These are phyloP conservation scores for Nicotiana tabacum DNA, from an alignment of 257 asterid species.

Conservation along the genomic window DNA sequence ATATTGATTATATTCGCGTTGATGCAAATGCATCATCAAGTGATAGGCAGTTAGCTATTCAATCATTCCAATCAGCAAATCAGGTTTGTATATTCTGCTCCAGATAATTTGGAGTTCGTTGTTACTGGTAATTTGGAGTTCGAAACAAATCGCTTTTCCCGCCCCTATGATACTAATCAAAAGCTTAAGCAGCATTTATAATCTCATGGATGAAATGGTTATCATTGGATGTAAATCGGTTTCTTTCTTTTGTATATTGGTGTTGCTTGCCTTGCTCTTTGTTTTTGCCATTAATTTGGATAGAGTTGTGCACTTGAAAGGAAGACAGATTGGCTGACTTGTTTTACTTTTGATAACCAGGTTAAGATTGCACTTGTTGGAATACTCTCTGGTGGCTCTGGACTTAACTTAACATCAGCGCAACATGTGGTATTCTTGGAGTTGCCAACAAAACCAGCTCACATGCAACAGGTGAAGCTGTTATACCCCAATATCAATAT, in stretches of 20 bases:
- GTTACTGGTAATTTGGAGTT: neutral
- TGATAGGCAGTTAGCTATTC: constrained; percentile 72
- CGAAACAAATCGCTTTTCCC: neutral
- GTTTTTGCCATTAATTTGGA: constrained; percentile 3
- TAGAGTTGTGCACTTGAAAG: neutral
- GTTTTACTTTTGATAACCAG: constrained; percentile 26
- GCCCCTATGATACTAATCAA: neutral
- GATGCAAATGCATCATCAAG: constrained; percentile 55
- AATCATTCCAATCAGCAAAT: constrained; percentile 66
- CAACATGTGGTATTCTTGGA: constrained; percentile 88
- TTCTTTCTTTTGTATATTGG: neutral
- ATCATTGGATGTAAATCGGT: neutral
- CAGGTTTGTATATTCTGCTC: constrained; percentile 42
- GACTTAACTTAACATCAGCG: constrained; percentile 90
- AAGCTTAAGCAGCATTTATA: neutral
- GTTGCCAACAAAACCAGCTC: constrained; percentile 68
- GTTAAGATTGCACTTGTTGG: constrained; percentile 89
- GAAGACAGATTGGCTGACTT: neutral
- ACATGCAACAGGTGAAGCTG: constrained; percentile 70
- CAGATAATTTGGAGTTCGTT: neutral
- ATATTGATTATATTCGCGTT: constrained; percentile 67
- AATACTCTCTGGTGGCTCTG: constrained; percentile 93
- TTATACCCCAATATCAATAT: neutral
- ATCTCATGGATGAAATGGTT: constrained; percentile 7
- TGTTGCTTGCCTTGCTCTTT: constrained; percentile 3